Conservation (phyloP, 2,329 filamentous ascomycete genomes). For the Colletotrichum chrysophilum region DNA sequence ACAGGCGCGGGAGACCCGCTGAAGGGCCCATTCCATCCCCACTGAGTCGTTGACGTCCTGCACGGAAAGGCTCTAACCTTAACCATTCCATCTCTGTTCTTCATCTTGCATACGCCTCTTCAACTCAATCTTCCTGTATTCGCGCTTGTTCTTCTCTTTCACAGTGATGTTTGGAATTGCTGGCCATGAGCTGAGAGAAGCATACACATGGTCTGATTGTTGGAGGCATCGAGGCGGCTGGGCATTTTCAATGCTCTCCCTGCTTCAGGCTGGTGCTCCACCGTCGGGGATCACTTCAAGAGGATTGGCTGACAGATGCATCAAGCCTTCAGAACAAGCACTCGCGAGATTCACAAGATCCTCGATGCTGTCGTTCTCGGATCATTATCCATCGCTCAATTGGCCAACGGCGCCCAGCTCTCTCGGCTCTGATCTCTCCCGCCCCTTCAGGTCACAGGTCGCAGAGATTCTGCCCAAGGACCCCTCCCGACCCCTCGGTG, state of each 20-base stretch:
- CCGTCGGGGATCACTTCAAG: neutral
- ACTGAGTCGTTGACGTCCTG: neutral
- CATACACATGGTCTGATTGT: neutral
- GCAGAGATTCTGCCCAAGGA: neutral
- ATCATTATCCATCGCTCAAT: neutral
- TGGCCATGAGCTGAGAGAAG: neutral
- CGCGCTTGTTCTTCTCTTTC: neutral
- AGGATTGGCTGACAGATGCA: neutral
- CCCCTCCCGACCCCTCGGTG: neutral
- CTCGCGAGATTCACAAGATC: neutral
- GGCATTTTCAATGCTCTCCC: neutral
- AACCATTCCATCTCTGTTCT: neutral
- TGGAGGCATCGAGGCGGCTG: neutral
- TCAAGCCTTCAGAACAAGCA: slow-evolving; percentile 3
- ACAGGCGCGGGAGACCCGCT: neutral
- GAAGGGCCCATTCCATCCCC: neutral
- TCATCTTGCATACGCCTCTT: neutral
- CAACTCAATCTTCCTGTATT: neutral
- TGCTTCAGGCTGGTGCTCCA: neutral
- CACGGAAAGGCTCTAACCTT: neutral
- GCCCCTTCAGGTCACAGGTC: neutral
- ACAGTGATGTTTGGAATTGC: neutral
- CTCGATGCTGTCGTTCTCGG: neutral
- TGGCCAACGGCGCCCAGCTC: neutral
- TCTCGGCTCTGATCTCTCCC: slow-evolving; percentile 6